phyloP scores from a whole-genome alignment of 2,329 filamentous ascomycete species.

The Colletotrichum kahawae region DNA sequence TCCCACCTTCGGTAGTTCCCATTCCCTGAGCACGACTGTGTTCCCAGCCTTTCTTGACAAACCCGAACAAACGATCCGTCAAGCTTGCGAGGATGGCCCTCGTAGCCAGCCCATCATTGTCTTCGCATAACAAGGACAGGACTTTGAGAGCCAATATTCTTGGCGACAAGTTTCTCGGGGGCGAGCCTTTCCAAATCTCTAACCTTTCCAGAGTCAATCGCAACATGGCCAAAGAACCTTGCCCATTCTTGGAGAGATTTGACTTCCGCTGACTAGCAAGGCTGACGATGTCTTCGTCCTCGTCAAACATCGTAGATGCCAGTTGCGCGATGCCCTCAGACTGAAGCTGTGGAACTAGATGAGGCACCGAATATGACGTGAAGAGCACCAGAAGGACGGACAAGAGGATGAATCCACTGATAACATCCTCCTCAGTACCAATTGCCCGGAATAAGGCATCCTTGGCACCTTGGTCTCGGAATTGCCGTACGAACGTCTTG shows the following conservation, averaged over 20 bases:
- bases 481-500: conserved; percentile 69
- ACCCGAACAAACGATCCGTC: conserved; percentile 23
- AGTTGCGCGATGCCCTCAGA: conserved; percentile 59
- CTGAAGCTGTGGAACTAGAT: conserved; percentile 62
- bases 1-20: conserved; percentile 5
- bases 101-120: conserved; percentile 3
- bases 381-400: conserved; percentile 69
- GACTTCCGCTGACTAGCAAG: conserved; percentile 68
- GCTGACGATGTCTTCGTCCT: conserved; percentile 59
- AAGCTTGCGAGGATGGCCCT: conserved; percentile 11
- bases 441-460: conserved; percentile 69
- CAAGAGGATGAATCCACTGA: conserved; percentile 68
- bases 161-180: conserved; percentile 60
- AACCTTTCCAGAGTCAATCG: conserved; percentile 57
- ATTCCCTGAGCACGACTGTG: conserved; percentile 4
- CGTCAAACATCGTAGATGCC: conserved; percentile 59
- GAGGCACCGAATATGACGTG: conserved; percentile 62
- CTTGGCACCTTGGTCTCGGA: conserved; percentile 77
- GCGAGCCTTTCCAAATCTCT: conserved; percentile 63
- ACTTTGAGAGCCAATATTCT: conserved; percentile 68
- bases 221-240: conserved; percentile 59
- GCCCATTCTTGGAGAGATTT: conserved; percentile 72
- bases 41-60: conserved; percentile 19
- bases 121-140: conserved; percentile 35
- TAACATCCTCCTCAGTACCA: conserved; percentile 61